Conservation (phyloP, 73 alveolate species). For the Effrenium voratum region DNA sequence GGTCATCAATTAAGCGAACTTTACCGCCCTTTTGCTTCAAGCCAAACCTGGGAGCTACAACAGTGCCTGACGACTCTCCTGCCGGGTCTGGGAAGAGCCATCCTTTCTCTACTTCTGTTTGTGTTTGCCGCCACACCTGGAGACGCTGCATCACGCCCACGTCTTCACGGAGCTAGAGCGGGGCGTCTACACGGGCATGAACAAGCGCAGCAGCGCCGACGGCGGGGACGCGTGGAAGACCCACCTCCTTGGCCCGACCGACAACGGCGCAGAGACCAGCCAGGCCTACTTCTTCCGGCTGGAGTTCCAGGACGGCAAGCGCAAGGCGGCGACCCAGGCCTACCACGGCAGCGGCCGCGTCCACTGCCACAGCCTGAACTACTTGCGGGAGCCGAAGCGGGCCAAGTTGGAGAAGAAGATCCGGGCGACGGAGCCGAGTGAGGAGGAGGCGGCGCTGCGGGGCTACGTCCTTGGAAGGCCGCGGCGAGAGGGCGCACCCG, state of each 20-base stretch:
- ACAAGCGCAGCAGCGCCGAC: background rate
- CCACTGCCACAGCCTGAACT: background rate
- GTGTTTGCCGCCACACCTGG: background rate
- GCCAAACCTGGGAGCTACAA: background rate
- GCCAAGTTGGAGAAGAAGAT: background rate
- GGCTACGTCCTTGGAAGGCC: conserved; percentile 26
- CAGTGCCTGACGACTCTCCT: no score
- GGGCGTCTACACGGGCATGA: background rate
- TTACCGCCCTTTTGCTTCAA: background rate
- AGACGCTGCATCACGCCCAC: conserved; percentile 38
- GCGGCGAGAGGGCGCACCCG: conserved; percentile 32
- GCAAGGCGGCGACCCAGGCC: background rate
- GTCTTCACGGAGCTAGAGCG: background rate
- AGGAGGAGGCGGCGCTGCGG: background rate
- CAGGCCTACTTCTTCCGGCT: background rate
- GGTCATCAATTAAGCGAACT: background rate
- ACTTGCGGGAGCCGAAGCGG: background rate
- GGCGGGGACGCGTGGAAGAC: background rate
- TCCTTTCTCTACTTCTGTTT: background rate
- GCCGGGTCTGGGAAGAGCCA: background rate
- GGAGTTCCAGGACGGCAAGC: conserved; percentile 48
- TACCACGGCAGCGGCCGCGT: conserved; percentile 59
- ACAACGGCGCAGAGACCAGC: background rate
- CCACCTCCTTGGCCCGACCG: background rate
- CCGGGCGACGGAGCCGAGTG: conserved; percentile 1